Evolutionary conservation across 305 asterid genomes (phyloP), one percentile per base, ranked within the genome.

Genomic region (Ilex paraguariensis): DNA sequence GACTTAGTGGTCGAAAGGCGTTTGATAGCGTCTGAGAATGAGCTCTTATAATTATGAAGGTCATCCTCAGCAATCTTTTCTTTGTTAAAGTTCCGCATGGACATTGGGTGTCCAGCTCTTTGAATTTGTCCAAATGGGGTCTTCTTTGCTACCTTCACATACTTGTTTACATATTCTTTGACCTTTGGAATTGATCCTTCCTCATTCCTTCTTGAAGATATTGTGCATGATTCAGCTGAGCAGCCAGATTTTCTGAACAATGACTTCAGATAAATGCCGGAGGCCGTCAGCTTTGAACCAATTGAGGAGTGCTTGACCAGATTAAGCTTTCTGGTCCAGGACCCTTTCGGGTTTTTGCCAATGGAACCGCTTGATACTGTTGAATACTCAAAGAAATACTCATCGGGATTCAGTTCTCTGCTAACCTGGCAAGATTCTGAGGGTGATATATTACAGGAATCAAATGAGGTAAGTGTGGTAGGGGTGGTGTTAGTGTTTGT

Each of bases 11-110:
- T 79, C 4, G 95, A 77, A 6, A 78, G 66, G 60, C 85, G 67
- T 45, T 82, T 90, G 56, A 85, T 66, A 13, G 92, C 90, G 31
- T 81, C 95, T 1, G 95, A 90, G 72, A 90, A 85, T 45, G 97
- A 90, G 66, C 96, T 79, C 80, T 92, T 71, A 39, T 82, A 90
- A 42, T 50, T 39, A 42, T 84, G 75, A 21, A 63, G 59, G 0
- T 61, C 59, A 31, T 65, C 63, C 42, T 45, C 73, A 12, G 40
- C 59, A 28, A 46, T 61, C 44, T 31, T 64, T 32, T 56, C 69
- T 60, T 71, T 77, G 32, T 71, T 66, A 10, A 61, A 15, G 3
- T 31, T 63, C 42, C 71, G 70, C 13, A 8, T 57, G 49, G 72
- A 33, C 40, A 12, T 67, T 62, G 64, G 69, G 57, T 65, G 46